These are phyloP conservation scores for Meyerozyma guilliermondii DNA, from an alignment of 1,139 yeast genomes.

Conservation along the genomic window DNA sequence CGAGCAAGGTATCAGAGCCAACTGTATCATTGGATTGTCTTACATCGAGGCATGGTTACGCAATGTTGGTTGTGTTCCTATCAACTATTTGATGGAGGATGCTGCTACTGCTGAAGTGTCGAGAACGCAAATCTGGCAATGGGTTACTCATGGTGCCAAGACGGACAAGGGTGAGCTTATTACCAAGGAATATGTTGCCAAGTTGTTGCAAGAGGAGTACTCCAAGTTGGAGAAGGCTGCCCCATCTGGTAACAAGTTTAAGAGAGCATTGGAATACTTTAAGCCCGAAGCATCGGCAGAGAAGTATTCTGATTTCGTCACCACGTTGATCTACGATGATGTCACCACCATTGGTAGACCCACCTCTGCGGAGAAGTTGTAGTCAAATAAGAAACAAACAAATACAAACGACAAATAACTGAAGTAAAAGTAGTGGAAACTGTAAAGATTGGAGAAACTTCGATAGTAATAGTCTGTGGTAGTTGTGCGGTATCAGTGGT, in stretches of 20 bases:
- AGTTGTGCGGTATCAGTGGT: too few relatives aligned
- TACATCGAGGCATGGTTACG: slow-evolving; percentile 84
- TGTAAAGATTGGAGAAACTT: too few relatives aligned
- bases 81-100: slow-evolving; percentile 80
- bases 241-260: slow-evolving; percentile 51
- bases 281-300: slow-evolving; percentile 64
- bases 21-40: slow-evolving; percentile 66
- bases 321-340: slow-evolving; percentile 37
- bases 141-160: slow-evolving; percentile 71
- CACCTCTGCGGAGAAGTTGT: slow-evolving; percentile 40
- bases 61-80: slow-evolving; percentile 77
- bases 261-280: slow-evolving; percentile 61
- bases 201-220: slow-evolving; percentile 58
- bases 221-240: slow-evolving; percentile 46
- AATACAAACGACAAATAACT: too few relatives aligned
- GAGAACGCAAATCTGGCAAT: slow-evolving; percentile 76
- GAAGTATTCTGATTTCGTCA: slow-evolving; percentile 68
- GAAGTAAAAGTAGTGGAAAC: too few relatives aligned
- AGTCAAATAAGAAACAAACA: too few relatives aligned
- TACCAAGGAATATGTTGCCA: slow-evolving; percentile 51
- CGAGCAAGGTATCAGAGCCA: slow-evolving; percentile 69
- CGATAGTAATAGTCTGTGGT: too few relatives aligned
- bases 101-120: slow-evolving; percentile 88
- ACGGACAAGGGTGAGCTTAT: slow-evolving; percentile 57
- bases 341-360: slow-evolving; percentile 54